Evolutionary conservation across 139 green algal species (phyloP).

Genomic region (Protoeuglena noctilucae): DNA sequence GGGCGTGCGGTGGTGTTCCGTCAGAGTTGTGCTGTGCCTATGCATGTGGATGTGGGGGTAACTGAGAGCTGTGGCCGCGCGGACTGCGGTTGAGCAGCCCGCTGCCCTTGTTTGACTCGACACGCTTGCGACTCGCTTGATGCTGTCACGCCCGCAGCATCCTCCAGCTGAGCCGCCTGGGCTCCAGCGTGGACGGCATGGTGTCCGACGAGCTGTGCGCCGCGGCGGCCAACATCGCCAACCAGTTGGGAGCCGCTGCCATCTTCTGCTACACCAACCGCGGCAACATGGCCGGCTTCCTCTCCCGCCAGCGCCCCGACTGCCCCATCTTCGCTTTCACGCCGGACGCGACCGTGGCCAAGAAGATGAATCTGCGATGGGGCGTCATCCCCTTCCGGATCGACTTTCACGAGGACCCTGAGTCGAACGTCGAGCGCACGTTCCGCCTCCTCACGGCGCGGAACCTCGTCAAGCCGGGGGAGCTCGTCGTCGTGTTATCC

Average conservation of each 20-base stretch:
- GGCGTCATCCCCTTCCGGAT: conserved; percentile 55
- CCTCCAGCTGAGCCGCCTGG: conserved; percentile 31
- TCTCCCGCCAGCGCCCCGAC: conserved; percentile 54
- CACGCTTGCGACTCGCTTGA: no score
- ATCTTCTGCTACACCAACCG: conserved; percentile 66
- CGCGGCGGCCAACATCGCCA: conserved; percentile 40
- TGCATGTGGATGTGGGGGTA: no score
- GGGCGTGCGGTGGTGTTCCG: no score
- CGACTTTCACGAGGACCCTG: conserved; percentile 31
- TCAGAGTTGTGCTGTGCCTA: no score
- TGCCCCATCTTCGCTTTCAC: conserved; percentile 76
- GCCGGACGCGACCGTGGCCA: conserved; percentile 26
- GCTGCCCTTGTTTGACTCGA: no score
- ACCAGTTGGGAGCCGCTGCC: conserved; percentile 34
- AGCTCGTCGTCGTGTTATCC: conserved; percentile 55
- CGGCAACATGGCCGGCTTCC: conserved; percentile 55
- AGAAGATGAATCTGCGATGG: conserved; percentile 54
- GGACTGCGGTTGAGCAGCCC: no score
- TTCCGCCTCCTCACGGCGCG: conserved; percentile 29
- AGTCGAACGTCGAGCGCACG: conserved; percentile 31
- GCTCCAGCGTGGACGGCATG: conserved; percentile 17
- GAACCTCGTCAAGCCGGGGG: conserved; percentile 30
- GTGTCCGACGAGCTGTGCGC: conserved; percentile 53
- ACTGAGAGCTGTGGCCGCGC: no score
- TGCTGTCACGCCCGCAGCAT: conserved; percentile 23